Conservation (phyloP, 75 land plant genomes). For the Ceratopteris richardii region DNA sequence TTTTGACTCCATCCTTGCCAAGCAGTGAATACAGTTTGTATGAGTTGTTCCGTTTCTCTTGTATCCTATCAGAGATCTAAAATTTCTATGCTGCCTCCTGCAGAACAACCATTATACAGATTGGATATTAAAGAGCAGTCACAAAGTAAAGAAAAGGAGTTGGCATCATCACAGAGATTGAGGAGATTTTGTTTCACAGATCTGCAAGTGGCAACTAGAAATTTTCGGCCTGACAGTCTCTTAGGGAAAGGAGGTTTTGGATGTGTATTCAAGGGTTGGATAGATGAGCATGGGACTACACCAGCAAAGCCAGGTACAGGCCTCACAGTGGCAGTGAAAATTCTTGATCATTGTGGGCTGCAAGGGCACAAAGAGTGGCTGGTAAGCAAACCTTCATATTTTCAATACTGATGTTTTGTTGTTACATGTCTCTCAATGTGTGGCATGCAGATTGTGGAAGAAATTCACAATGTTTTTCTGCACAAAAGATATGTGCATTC, state of each 20-base stretch:
- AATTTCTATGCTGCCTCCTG: too few species aligned
- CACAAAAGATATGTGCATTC: too few species aligned
- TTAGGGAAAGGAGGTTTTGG: conserved; percentile 84
- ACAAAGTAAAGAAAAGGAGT: conserved; percentile 7
- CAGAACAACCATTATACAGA: too few species aligned
- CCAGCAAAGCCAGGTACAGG: conserved; percentile 67
- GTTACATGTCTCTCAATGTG: too few species aligned
- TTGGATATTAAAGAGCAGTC: not conserved
- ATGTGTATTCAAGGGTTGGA: conserved; percentile 79
- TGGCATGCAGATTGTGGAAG: too few species aligned
- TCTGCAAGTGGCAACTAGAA: conserved; percentile 39
- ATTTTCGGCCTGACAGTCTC: conserved; percentile 59
- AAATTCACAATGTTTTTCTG: too few species aligned
- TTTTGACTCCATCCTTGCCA: too few species aligned
- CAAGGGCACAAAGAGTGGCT: conserved; percentile 90
- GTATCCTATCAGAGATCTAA: too few species aligned
- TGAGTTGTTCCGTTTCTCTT: too few species aligned
- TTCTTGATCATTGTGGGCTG: conserved; percentile 73
- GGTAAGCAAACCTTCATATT: conserved; percentile 22
- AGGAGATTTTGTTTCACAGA: conserved; percentile 52
- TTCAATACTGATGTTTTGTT: too few species aligned
- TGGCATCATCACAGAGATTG: conserved; percentile 40
- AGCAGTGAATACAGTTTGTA: too few species aligned
- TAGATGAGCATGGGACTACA: conserved; percentile 60
- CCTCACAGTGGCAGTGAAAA: conserved; percentile 67